phyloP scores from a whole-genome alignment of 2,329 filamentous ascomycete genomes.

The Juglanconis sp. region DNA sequence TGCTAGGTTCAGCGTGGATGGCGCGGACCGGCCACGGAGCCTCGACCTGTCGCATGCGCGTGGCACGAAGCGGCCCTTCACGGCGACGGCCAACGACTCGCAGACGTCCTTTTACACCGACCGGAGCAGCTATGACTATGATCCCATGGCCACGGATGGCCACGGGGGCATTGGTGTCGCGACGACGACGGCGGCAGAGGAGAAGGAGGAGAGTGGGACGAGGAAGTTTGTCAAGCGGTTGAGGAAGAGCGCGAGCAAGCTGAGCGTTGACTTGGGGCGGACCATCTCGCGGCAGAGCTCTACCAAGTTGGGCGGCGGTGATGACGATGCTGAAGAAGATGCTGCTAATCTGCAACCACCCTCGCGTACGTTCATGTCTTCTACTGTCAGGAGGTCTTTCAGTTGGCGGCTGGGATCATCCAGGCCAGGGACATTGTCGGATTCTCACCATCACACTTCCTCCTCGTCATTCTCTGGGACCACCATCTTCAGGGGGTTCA shows the following conservation, averaged over 20 bases:
- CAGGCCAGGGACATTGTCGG: not conserved
- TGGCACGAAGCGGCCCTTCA: conserved; percentile 29
- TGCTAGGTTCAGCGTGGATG: conserved; percentile 13
- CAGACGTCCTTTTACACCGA: conserved; percentile 7
- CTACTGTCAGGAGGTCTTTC: conserved; percentile 12
- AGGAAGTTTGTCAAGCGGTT: conserved; percentile 49
- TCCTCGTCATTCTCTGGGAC: not conserved
- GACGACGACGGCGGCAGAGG: conserved; percentile 26
- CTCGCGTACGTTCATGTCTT: conserved; percentile 11
- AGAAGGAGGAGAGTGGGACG: conserved; percentile 23
- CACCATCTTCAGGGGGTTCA: not conserved
- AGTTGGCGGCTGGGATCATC: conserved; percentile 7
- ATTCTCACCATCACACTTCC: not conserved
- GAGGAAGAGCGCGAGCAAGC: conserved; percentile 46
- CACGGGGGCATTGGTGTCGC: conserved; percentile 23
- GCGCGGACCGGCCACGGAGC: conserved; percentile 4
- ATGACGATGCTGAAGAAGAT: conserved; percentile 11
- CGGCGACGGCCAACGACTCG: conserved; percentile 5
- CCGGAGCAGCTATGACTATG: conserved; percentile 43
- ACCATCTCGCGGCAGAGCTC: not conserved
- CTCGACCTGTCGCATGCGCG: conserved; percentile 23
- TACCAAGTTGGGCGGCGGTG: not conserved
- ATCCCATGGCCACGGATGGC: conserved; percentile 27
- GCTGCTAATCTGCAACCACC: not conserved
- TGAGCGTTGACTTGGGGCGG: conserved; percentile 38